Base-by-base conservation (phyloP, 176 grass and related monocot genomes). In the Aegilops speltoides region DNA sequence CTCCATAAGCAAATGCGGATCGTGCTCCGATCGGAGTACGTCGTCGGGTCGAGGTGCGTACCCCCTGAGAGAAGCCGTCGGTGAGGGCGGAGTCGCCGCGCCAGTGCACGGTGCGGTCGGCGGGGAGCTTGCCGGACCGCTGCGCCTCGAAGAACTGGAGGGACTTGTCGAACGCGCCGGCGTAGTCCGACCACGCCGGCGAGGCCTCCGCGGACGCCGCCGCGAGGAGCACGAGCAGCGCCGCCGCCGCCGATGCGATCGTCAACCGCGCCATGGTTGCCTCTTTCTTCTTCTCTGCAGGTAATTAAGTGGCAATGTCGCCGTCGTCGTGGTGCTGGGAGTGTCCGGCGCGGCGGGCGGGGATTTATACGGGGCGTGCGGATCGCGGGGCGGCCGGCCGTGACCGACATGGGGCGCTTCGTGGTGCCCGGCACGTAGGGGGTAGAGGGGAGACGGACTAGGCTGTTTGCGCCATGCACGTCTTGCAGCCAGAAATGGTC, bases 81-180 rank as follows among this genome's bases (percentile, higher is more conserved):
- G 41, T 82, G 74, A 99, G 89, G 26, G 77, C 92, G 60, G 97
- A 99, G 87, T 99, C 92, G 20, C 94, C 92, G 68, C 92, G 94
- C 97, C 94, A 99, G 41, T 86, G 81, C 41, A 96, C 94, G 17
- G 60, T 82, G 72, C 87, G 92, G 79, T 91, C 90, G 43, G 11
- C 54, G 7, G 97, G 97, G 85, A 99, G 83, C 85, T 96, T 99
- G 3, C 97, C 97, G 5, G 97, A 94, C 41, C 94, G 57, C 87
- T 99, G 94, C 36, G 94, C 94, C 87, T 99, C 94, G 28, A 99
- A 90, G 88, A 94, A 99, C 84, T 81, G 89, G n/a, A 99, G 86
- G 81, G 84, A 88, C 87, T 99, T 96, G 64, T 91, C 86, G 86
- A 99, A 86, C 26, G 94, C 97, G 43, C 90, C 79, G 76, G 82